Conservation (phyloP, 1,139 yeast species). For the Candida dubliniensis region DNA sequence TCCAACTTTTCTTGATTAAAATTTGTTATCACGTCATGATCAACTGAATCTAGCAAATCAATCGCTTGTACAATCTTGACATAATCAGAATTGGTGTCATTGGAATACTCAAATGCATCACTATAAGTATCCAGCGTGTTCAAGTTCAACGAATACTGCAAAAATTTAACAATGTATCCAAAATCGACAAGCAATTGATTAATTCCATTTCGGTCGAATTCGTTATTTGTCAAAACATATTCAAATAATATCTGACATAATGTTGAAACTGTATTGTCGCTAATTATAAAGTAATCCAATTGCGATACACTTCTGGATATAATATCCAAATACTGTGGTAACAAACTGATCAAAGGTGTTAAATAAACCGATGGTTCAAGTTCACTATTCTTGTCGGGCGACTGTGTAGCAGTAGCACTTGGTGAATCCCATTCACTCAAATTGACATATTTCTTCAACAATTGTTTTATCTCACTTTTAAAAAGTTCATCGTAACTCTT, state of each 20-base stretch:
- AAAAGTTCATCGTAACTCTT: constrained; percentile 46
- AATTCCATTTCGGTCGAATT: constrained; percentile 58
- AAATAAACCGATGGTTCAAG: constrained; percentile 37
- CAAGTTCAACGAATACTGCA: constrained; percentile 28
- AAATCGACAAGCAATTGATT: constrained; percentile 58
- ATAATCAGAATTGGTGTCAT: constrained; percentile 29
- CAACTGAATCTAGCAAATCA: constrained; percentile 38
- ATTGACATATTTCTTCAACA: constrained; percentile 55
- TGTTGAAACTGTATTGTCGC: constrained; percentile 43
- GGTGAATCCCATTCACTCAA: constrained; percentile 36
- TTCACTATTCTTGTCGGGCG: constrained; percentile 11
- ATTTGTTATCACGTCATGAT: constrained; percentile 20
- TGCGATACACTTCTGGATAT: constrained; percentile 30
- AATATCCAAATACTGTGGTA: constrained; percentile 38
- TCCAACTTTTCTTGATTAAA: constrained; percentile 10
- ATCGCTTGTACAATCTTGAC: constrained; percentile 35
- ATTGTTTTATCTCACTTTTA: constrained; percentile 47
- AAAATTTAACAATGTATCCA: constrained; percentile 38
- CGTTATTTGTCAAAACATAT: constrained; percentile 62
- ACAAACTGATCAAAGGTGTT: constrained; percentile 29
- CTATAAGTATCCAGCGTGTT: constrained; percentile 1
- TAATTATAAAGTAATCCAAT: constrained; percentile 28
- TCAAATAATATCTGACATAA: constrained; percentile 54
- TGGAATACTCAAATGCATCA: constrained; percentile 18
- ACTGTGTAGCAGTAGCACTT: constrained; percentile 16